A percentile compares a stretch with the other conserved stretches of the same genome.
Evolutionary conservation across 2,329 filamentous ascomycete species (phyloP).

Genomic region (Mariannaea sp.): DNA sequence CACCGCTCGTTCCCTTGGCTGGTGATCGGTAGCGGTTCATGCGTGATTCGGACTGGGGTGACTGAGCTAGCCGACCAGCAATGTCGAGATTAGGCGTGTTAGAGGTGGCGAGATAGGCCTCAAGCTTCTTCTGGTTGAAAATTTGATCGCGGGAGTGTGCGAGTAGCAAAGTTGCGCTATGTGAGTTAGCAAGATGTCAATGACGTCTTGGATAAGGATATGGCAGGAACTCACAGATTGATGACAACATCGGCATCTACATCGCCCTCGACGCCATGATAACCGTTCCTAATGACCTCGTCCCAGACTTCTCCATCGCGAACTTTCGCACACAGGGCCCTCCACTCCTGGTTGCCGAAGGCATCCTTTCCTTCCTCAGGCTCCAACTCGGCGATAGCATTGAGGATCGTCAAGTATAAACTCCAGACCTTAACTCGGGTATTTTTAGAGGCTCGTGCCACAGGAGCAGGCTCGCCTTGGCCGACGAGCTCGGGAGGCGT

Average conservation of each 20-base stretch:
- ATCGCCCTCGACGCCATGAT: conserved; percentile 84
- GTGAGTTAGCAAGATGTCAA: conserved; percentile 26
- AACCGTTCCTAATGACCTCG: conserved; percentile 84
- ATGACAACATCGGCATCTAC: conserved; percentile 95
- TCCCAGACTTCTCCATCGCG: conserved; percentile 94
- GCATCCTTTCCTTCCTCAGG: conserved; percentile 86
- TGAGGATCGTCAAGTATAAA: conserved; percentile 90
- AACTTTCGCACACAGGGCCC: conserved; percentile 78
- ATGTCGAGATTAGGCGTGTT: conserved; percentile 75
- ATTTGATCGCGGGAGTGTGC: conserved; percentile 86
- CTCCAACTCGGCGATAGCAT: conserved; percentile 87
- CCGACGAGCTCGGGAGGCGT: conserved; percentile 58
- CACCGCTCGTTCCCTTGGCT: conserved; percentile 62
- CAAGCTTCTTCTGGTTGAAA: conserved; percentile 84
- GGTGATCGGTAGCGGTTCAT: conserved; percentile 50
- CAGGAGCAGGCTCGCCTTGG: conserved; percentile 67
- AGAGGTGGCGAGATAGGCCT: conserved; percentile 83
- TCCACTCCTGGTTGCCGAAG: conserved; percentile 87
- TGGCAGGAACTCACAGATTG: conserved; percentile 67
- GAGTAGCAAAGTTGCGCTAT: conserved; percentile 83
- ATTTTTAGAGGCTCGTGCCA: conserved; percentile 78
- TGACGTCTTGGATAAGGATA: conserved; percentile 8
- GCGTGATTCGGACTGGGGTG: conserved; percentile 44
- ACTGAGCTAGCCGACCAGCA: conserved; percentile 62
- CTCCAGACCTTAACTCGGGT: conserved; percentile 97